These are phyloP conservation scores for Fistulinella cinereoalba DNA, from an alignment of 1,284 basidiomycete genomes.

Conservation along the genomic window DNA sequence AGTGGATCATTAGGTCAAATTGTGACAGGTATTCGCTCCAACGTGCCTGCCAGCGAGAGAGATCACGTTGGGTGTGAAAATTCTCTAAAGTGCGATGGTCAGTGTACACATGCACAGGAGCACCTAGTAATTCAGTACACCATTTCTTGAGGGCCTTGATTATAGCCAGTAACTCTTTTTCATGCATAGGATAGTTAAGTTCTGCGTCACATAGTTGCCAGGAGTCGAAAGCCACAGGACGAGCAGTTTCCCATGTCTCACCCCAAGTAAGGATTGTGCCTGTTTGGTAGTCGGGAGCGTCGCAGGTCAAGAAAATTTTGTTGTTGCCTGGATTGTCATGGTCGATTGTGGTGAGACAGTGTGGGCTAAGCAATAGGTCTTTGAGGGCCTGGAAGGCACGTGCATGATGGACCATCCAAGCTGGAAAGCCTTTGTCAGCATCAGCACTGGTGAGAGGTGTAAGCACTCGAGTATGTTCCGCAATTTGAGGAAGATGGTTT, in stretches of 20 bases:
- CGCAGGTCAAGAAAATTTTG: slow-evolving; percentile 37
- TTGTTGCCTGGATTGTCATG: slow-evolving; percentile 32
- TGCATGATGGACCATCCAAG: slow-evolving; percentile 27
- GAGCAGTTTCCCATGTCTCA: slow-evolving; percentile 24
- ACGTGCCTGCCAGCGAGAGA: slow-evolving; percentile 33
- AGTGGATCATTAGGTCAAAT: neutral
- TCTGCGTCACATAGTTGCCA: slow-evolving; percentile 28
- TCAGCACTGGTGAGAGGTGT: neutral
- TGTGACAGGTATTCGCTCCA: slow-evolving; percentile 40
- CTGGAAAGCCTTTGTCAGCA: slow-evolving; percentile 24
- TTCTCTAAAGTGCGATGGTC: slow-evolving; percentile 41
- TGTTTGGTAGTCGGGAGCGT: slow-evolving; percentile 34
- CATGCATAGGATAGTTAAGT: slow-evolving; percentile 38
- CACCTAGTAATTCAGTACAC: slow-evolving; percentile 33
- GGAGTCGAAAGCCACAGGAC: slow-evolving; percentile 37
- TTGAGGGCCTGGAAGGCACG: slow-evolving; percentile 42
- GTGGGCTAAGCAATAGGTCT: slow-evolving; percentile 29
- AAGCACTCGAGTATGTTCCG: neutral
- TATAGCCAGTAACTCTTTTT: slow-evolving; percentile 39
- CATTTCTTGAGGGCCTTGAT: slow-evolving; percentile 37
- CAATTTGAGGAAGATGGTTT: neutral
- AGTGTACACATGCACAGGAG: slow-evolving; percentile 33
- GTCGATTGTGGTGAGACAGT: slow-evolving; percentile 10
- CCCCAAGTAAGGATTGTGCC: slow-evolving; percentile 37
- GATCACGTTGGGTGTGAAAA: slow-evolving; percentile 35